Conservation (phyloP, 192 early-diverging fungal genomes). For the Backusella australiensis region DNA sequence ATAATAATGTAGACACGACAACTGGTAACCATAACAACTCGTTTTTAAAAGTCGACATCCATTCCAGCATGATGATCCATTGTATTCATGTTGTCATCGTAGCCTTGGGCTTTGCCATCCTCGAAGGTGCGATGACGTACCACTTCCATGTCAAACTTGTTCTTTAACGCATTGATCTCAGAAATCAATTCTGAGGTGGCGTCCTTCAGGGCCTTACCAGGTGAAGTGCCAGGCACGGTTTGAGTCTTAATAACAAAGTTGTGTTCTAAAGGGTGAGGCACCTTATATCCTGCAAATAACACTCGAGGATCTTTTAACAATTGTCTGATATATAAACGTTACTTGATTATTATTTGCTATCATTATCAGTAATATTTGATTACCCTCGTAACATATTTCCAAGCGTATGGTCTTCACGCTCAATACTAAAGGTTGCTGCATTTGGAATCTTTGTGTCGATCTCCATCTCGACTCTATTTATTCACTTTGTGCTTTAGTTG, state of each 20-base stretch:
- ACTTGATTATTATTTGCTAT: background rate
- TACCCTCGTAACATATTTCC: conserved; percentile 94
- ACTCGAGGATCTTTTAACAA: conserved; percentile 91
- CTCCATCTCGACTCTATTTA: conserved; percentile 68
- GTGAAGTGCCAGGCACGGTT: conserved; percentile 84
- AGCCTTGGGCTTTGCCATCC: conserved; percentile 24
- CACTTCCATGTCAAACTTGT: conserved; percentile 72
- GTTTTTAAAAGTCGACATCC: conserved; percentile 64
- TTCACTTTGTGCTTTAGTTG: background rate
- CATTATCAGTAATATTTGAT: conserved; percentile 7
- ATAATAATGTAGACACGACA: background rate
- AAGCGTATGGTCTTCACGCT: conserved; percentile 97
- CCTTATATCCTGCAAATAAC: conserved; percentile 93
- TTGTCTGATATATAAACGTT: conserved; percentile 50
- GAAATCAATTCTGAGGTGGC: conserved; percentile 78
- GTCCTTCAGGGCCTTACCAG: conserved; percentile 73
- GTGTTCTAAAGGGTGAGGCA: conserved; percentile 96
- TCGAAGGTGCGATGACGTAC: conserved; percentile 36
- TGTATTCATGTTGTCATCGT: conserved; percentile 33
- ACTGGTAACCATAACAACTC: background rate
- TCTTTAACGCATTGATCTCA: conserved; percentile 73
- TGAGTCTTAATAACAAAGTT: conserved; percentile 89
- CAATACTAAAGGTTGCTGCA: conserved; percentile 86
- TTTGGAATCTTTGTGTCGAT: conserved; percentile 93
- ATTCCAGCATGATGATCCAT: conserved; percentile 41